Evolutionary conservation across 108 stramenopile species (phyloP), one percentile per base, ranked within the genome.

Genomic region (Thalassiosira profunda): DNA sequence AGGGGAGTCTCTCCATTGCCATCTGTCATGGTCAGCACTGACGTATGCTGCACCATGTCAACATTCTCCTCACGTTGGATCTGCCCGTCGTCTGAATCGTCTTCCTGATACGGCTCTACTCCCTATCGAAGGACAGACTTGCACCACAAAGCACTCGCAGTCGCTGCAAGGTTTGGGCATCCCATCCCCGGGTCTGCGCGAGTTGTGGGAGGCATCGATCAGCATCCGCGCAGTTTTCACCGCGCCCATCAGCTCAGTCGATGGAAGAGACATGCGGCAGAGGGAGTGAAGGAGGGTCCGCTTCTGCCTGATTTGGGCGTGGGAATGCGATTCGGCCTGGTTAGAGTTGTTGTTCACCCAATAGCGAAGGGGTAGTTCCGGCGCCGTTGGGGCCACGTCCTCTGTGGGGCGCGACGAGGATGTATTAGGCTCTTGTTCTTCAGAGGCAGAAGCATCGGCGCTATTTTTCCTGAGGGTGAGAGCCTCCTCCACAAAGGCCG

Each of bases 1-100:
- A 74, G 36, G n/a, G 72, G 63, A 15, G 63, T 74, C 42, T 34
- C 63, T 4, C 72, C 72, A 46, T 59, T 46, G 15, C 24, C 63
- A 58, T 74, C 72, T 4, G 72, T 49, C 46, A 74, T 74, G 35
- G 72, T 74, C 5, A 74, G 63, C 11, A 49, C 56, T 4, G 72
- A 74, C 18, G 37, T 58, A 31, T 74, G 72, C 29, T 43, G 28
- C 30, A 59, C 46, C 17, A 23, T 37, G 17, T 1, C 31, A 2
- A 3, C 29, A 9, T 53, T 58, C 47, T 38, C 28, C 2, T 40
- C 1, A 9, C 21, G 21, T 23, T 26, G 33, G 2, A 38, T 37
- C 17, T 18, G 3, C 5, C 24, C 9, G 3, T 38, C 21, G 34
- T 4, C 5, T 37, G n/a, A 12, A 26, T 61, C 40, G 9, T 38